Evolutionary conservation across 306 rosid genomes (phyloP), one percentile per base, ranked within the genome.

Genomic region (Hylodesmum podocarpum): DNA sequence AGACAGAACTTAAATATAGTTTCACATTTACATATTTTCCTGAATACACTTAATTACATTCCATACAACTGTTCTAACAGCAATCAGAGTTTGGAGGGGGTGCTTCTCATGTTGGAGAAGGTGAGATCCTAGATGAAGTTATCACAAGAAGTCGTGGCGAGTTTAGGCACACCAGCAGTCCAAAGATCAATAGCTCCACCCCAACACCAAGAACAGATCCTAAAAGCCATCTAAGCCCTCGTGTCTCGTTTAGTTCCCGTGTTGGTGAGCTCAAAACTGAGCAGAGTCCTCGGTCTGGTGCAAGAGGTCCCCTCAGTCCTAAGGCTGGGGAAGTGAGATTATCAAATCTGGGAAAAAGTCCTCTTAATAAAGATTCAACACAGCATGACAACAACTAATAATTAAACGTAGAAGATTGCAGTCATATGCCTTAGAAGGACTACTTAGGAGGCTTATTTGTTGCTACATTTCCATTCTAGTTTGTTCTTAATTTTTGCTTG

Each of bases 111-210:
- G 80, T 82, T 37, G 96, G 83, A 39, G 99, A 90, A 62, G 87
- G 88, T 13, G 99, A 95, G 81, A 88, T 95, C 49, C 50, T 95
- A 57, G 99, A 95, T 66, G 99, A 91, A 41, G 90, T 87, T 36
- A 83, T 95, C 54, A 92, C 99, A 7, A 82, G 98, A 87, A 95
- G 99, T 82, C 89, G 98, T 4, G 97, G 99, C 1, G 99, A 95
- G 85, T 92, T 95, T 74, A 91, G 86, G 88, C 99, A 78, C 75
- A 86, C 87, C 2, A 82, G 86, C 82, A 92, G 97, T 78, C 93
- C 97, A 36, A 92, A 83, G 85, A 72, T 91, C 83, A 84, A 91
- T 68, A 95, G 99, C 89, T 81, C 98, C 25, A 86, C 89, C 0
- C 81, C 96, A 15, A 92, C 98, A 21, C 96, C 97, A 18, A 70